Conservation (phyloP, 2,329 filamentous ascomycete genomes). For the Acephala macrosclerotiorum region DNA sequence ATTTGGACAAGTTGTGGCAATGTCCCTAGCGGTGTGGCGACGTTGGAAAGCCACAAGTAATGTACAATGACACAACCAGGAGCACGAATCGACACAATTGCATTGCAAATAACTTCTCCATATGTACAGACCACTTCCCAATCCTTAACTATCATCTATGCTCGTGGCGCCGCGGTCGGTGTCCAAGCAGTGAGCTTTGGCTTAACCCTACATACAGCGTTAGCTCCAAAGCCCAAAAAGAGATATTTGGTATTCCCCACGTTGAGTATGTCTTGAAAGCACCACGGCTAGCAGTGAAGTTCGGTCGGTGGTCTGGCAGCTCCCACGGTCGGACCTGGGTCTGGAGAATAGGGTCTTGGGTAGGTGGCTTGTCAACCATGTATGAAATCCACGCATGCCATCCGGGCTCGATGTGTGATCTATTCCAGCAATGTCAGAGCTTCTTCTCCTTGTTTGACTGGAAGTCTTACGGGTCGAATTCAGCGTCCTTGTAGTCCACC, state of each 20-base stretch:
- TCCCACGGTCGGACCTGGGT: conserved; percentile 78
- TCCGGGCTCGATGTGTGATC: conserved; percentile 87
- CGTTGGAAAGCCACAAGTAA: no score
- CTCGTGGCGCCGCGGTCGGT: conserved; percentile 47
- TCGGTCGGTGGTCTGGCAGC: conserved; percentile 72
- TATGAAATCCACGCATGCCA: conserved; percentile 99
- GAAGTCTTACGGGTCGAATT: conserved; percentile 74
- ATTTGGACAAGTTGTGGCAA: no score
- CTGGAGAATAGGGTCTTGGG: conserved; percentile 75
- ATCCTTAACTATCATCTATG: conserved; percentile 18
- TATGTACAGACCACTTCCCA: conserved; percentile 38
- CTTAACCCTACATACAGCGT: conserved; percentile 52
- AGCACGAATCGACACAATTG: conserved; percentile 1
- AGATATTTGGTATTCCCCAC: conserved; percentile 61
- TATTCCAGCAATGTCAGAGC: conserved; percentile 43
- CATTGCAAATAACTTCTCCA: conserved; percentile 19
- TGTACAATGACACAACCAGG: background rate
- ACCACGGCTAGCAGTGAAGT: conserved; percentile 76
- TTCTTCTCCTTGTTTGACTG: background rate
- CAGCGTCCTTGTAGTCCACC: conserved; percentile 93
- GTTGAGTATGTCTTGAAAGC: conserved; percentile 96
- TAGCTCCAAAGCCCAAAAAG: background rate
- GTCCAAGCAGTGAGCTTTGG: conserved; percentile 62
- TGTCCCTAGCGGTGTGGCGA: background rate
- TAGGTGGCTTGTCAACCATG: conserved; percentile 85